phyloP scores from a whole-genome alignment of 164 flowering plant genomes.

The Stephania yunnanensis region DNA sequence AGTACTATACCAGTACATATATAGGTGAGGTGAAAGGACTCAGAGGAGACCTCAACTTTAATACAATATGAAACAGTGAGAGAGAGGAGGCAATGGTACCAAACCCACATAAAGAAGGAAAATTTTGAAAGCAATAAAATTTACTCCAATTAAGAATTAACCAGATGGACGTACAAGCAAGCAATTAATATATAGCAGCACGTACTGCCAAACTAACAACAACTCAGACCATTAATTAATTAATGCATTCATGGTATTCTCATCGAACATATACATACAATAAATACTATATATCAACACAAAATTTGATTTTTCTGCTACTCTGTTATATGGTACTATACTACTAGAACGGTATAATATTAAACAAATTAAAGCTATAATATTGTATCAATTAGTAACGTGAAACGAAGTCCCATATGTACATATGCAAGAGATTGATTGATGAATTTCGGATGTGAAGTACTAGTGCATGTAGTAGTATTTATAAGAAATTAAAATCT shows the following conservation, averaged over 20 bases:
- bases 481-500: too few species aligned
- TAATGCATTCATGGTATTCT: constrained; percentile 5
- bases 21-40: too few species aligned
- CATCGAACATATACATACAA: neutral
- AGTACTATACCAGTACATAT: too few species aligned
- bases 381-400: neutral
- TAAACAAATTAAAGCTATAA: constrained; percentile 8
- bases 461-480: too few species aligned
- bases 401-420: constrained; percentile 6
- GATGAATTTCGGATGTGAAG: neutral
- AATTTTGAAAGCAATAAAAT: too few species aligned
- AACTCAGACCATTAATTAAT: constrained; percentile 4
- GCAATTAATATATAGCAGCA: neutral
- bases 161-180: neutral
- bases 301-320: constrained; percentile 3
- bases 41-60: neutral
- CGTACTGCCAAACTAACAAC: neutral
- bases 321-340: too few species aligned
- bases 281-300: neutral
- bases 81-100: neutral
- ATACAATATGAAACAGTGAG: neutral
- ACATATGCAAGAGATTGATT: constrained; percentile 13
- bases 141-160: too few species aligned
- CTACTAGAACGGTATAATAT: neutral
- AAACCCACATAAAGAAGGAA: neutral